A percentile compares a stretch with the other conserved stretches of the same genome.
Conservation (phyloP, 371 early-diverging fungal genomes). For the Neoconidiobolus thromboides region DNA sequence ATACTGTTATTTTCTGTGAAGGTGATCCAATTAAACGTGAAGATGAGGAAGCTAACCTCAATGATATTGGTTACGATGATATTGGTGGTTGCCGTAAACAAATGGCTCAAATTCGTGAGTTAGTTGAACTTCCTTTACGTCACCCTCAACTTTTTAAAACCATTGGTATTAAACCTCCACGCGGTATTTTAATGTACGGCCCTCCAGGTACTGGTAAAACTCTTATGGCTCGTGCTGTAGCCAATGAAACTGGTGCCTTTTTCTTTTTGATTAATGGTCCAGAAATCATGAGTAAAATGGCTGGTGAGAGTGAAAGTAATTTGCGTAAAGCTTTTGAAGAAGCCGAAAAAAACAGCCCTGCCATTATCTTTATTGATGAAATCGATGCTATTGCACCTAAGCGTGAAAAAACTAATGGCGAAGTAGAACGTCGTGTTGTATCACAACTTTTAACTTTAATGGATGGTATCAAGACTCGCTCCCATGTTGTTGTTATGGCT, state of each 20-base stretch:
- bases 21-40: slow-evolving; percentile 97
- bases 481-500: slow-evolving; percentile 95
- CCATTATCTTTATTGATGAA: slow-evolving; percentile 98
- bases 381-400: slow-evolving; percentile 98
- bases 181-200: slow-evolving; percentile 91
- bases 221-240: slow-evolving; percentile 58
- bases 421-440: slow-evolving; percentile 98
- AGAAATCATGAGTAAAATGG: slow-evolving; percentile 99
- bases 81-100: slow-evolving; percentile 99
- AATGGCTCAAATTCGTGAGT: slow-evolving; percentile 99
- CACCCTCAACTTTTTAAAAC: slow-evolving; percentile 99
- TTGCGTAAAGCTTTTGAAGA: slow-evolving; percentile 98
- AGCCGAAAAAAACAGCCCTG: slow-evolving; percentile 96
- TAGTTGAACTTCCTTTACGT: slow-evolving; percentile 98
- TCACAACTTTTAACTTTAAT: slow-evolving; percentile 98
- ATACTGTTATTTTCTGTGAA: slow-evolving; percentile 96
- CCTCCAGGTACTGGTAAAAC: slow-evolving; percentile 97
- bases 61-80: slow-evolving; percentile 93
- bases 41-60: slow-evolving; percentile 94
- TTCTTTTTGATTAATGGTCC: slow-evolving; percentile 98
- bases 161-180: slow-evolving; percentile 99
- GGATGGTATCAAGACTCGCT: slow-evolving; percentile 98
- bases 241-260: slow-evolving; percentile 58
- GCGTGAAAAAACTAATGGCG: slow-evolving; percentile 99
- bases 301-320: slow-evolving; percentile 97